Evolutionary conservation across 2,329 filamentous ascomycete species (phyloP).

Genomic region (Bipolaris sorokiniana): DNA sequence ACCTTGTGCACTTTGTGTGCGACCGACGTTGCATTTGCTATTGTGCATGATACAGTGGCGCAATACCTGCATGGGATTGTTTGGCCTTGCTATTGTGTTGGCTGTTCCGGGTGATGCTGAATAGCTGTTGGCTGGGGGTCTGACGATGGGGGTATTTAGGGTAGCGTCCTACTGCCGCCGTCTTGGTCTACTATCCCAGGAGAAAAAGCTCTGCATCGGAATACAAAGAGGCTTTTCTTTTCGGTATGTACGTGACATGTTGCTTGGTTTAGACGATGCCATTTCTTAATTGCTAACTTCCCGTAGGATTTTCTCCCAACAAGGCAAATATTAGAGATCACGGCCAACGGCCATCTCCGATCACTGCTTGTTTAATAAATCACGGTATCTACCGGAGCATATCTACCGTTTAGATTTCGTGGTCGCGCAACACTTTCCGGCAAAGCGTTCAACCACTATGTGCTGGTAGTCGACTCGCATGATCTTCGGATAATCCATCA

Average conservation of each 20-base stretch:
- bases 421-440: constrained; percentile 23
- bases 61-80: not conserved
- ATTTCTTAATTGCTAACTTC: not conserved
- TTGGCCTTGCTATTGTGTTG: constrained; percentile 34
- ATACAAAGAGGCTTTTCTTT: not conserved
- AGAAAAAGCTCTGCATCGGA: not conserved
- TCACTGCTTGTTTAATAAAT: not conserved
- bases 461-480: constrained; percentile 27
- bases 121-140: constrained; percentile 18
- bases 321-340: not conserved
- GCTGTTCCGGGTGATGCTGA: constrained; percentile 27
- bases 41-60: not conserved
- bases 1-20: not conserved
- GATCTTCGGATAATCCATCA: constrained; percentile 33
- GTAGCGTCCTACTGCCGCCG: not conserved
- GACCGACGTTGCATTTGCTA: not conserved
- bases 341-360: not conserved
- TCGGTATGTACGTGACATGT: not conserved
- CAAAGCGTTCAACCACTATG: constrained; percentile 26
- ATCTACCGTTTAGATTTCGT: constrained; percentile 10
- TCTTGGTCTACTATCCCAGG: not conserved
- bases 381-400: constrained; percentile 3
- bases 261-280: not conserved
- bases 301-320: not conserved
- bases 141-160: constrained; percentile 16